Percentiles rank a stretch among this genome's conserved stretches.
Conservation (phyloP, 805 yeast genomes). For the Ogataea salicorniae region DNA sequence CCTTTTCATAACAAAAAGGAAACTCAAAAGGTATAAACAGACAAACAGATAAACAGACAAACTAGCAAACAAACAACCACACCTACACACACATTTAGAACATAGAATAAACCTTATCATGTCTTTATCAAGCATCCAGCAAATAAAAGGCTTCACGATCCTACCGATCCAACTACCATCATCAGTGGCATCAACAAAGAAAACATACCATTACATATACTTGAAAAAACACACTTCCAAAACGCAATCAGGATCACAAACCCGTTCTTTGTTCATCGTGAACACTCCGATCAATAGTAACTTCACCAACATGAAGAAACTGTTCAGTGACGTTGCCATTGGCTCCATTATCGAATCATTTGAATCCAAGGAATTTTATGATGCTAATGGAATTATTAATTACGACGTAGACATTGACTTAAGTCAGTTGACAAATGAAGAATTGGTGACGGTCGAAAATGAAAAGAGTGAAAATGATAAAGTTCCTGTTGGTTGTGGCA, state of each 20-base stretch:
- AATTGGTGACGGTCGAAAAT: slow-evolving; percentile 32
- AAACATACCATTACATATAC: slow-evolving; percentile 51
- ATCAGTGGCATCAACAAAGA: slow-evolving; percentile 14
- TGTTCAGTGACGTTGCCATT: slow-evolving; percentile 54
- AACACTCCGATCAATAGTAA: slow-evolving; percentile 68
- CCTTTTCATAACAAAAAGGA: neutral
- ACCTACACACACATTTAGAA: too few relatives aligned
- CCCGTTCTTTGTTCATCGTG: slow-evolving; percentile 64
- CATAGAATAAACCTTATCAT: neutral
- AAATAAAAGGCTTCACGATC: slow-evolving; percentile 54
- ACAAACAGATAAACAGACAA: too few relatives aligned
- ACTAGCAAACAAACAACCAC: too few relatives aligned
- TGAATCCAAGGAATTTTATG: slow-evolving; percentile 29
- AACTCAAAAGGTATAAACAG: too few relatives aligned
- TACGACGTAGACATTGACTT: slow-evolving; percentile 47
- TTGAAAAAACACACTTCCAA: slow-evolving; percentile 56
- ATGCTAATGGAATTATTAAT: slow-evolving; percentile 19
- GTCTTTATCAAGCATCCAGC: slow-evolving; percentile 24
- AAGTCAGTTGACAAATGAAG: slow-evolving; percentile 54
- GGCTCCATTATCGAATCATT: slow-evolving; percentile 56
- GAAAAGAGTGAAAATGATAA: slow-evolving; percentile 32
- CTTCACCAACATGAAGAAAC: slow-evolving; percentile 45
- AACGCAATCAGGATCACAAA: slow-evolving; percentile 36
- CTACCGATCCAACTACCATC: slow-evolving; percentile 43
- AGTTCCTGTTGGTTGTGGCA: slow-evolving; percentile 69